A percentile compares a stretch with the other conserved stretches of the same genome.
Evolutionary conservation across 257 asterid species (phyloP).

Genomic region (Scutellaria baicalensis): DNA sequence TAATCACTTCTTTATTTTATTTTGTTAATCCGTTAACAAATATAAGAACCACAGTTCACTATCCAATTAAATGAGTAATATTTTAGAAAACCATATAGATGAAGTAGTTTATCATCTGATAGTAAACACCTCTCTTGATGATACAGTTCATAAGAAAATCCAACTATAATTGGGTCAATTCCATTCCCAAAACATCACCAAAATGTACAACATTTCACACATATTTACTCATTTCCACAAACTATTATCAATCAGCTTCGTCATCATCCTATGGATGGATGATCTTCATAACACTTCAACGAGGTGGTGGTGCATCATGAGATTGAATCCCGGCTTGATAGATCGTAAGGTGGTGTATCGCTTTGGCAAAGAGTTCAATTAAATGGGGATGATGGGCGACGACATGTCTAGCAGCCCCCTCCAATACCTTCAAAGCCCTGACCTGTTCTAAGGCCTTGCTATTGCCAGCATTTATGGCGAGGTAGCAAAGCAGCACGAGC

Average conservation of each 20-base stretch:
- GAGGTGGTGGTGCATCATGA: background rate
- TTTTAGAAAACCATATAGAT: too few relatives aligned
- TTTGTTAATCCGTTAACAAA: too few relatives aligned
- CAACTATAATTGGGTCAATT: background rate
- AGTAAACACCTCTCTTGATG: too few relatives aligned
- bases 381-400: conserved; percentile 30
- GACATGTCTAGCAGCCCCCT: conserved; percentile 33
- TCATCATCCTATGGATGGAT: background rate
- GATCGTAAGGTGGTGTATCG: conserved; percentile 51
- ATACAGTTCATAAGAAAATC: too few relatives aligned
- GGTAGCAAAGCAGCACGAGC: conserved; percentile 45
- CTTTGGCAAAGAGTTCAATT: conserved; percentile 51
- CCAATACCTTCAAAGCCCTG: conserved; percentile 34
- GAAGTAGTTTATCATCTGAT: too few relatives aligned
- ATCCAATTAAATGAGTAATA: too few relatives aligned
- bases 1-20: too few relatives aligned
- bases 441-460: conserved; percentile 45
- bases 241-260: background rate
- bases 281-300: too few relatives aligned
- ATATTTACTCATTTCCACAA: background rate
- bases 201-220: background rate
- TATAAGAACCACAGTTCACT: too few relatives aligned
- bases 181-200: background rate
- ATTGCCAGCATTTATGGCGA: conserved; percentile 45
- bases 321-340: conserved; percentile 38